Base-by-base conservation (phyloP, 2,329 filamentous ascomycete species). In the Cercospora nicotianae region DNA sequence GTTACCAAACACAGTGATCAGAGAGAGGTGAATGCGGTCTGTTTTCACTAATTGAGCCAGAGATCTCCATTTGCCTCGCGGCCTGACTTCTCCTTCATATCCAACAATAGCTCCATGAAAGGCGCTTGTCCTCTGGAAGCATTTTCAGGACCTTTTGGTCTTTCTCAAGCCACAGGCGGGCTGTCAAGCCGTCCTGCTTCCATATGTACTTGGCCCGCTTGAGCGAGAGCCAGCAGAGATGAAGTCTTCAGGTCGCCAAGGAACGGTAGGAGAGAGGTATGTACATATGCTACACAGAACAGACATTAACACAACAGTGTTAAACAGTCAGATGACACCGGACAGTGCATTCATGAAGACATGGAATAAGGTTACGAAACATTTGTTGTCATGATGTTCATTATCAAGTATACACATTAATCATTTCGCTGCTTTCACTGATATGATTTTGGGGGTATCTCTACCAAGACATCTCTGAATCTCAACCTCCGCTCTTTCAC, bases 391-490 rank as follows among this genome's bases (percentile, higher is more conserved):
- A 31, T 36, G n/a, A 23, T 59, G 26, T n/a, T 28, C 55, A 13
- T 33, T 20, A 31, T 59, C 55, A 59, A 59, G 31, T 59, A 59
- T 36, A 59, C 18, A 59, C 55, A 59, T 59, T 59, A 59, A 33
- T 36, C 53, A 33, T 33, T 58, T 30, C 26, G 13, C 48, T 28
- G 10, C 53, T 31, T 33, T 12, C 31, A 36, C n/a, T 31, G 18
- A 20, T 59, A 28, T 28, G 48, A 53, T 59, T 59, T 59, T 36
- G 31, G n/a, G 53, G 60, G 42, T 63, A 63, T 63, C 36, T 62
- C 60, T 33, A 59, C 55, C 55, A 59, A 55, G 48, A 51, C 23
- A 26, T 53, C 10, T 28, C 3, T 55, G 23, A 42, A 42, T 28
- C 23, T 9, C 23, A 26, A 16, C 55, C 1, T 36, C 23, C 30